Conservation (phyloP, 2,329 filamentous ascomycete genomes). For the Trichoderma semiorbis region DNA sequence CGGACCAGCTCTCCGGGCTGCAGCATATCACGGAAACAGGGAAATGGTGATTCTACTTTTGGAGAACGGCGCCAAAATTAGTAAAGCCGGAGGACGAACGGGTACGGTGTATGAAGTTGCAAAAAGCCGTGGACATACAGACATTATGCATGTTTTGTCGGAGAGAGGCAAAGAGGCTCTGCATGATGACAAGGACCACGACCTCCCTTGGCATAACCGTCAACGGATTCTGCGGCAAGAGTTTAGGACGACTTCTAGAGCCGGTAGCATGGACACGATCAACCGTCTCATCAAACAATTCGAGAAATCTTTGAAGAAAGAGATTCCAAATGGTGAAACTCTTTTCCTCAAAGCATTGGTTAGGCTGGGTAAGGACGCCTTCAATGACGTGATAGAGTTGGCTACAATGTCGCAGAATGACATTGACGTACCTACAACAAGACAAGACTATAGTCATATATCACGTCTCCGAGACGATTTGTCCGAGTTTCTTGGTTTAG, state of each 20-base stretch:
- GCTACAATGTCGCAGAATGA: background rate
- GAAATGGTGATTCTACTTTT: background rate
- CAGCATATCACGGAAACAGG: background rate
- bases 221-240: background rate
- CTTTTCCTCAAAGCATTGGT: background rate
- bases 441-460: background rate
- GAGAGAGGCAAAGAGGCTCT: too few relatives aligned
- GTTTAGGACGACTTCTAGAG: background rate
- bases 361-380: background rate
- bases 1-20: conserved; percentile 2
- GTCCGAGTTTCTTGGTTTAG: background rate
- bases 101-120: background rate
- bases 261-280: background rate
- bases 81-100: background rate
- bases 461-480: background rate
- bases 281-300: background rate
- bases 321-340: background rate
- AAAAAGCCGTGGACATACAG: background rate
- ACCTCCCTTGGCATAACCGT: background rate
- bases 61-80: background rate
- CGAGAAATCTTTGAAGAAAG: background rate
- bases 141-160: background rate
- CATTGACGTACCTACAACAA: background rate
- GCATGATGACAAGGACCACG: background rate
- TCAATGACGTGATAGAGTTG: background rate